Base-by-base conservation (phyloP, 2,329 filamentous ascomycete species). In the Raffaelea ambrosiae region DNA sequence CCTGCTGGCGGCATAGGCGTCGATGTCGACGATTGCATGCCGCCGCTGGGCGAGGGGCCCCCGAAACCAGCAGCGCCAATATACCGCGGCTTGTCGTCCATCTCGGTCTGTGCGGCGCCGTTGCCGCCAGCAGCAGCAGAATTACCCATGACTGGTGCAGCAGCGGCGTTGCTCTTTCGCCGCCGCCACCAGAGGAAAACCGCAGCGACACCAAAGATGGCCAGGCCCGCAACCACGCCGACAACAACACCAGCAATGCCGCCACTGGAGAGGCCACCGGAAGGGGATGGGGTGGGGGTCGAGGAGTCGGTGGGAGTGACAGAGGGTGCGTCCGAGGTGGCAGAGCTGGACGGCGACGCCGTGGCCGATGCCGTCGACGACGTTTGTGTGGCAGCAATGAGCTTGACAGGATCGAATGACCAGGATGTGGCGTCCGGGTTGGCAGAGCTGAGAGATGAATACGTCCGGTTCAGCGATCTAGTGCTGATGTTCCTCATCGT, bases 361-460 rank as follows among this genome's bases (percentile, higher is more conserved):
- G 45, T 21, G 8, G 23, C 3, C 2, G 47, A 40, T 5, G 43
- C n/a, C 2, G 48, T 41, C 7, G 48, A 18, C 26, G 7, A 29
- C 14, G 35, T 38, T 19, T 38, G 35, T 7, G 49, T 21, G 5
- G 36, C 19, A 9, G 48, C 53, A 26, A 53, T 48, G 26, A 55
- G 43, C 5, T 9, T 16, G 11, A 42, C n/a, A 3, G 52, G 54
- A 2, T 36, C 31, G 31, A 55, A 54, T 23, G 43, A 14, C 51
- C 53, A 48, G 20, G 49, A 40, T 18, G 47, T 55, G 16, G 50
- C 49, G 1, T 47, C 36, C 5, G 54, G 52, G 11, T 48, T 40
- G 18, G 51, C 51, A 3, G 46, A 42, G 46, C 48, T 50, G 13
- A 53, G 49, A 3, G 54, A 55, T 44, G 51, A 53, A 41, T 48